These are phyloP conservation scores for Nemania abortiva DNA, from an alignment of 2,329 filamentous ascomycete species.

Conservation along the genomic window DNA sequence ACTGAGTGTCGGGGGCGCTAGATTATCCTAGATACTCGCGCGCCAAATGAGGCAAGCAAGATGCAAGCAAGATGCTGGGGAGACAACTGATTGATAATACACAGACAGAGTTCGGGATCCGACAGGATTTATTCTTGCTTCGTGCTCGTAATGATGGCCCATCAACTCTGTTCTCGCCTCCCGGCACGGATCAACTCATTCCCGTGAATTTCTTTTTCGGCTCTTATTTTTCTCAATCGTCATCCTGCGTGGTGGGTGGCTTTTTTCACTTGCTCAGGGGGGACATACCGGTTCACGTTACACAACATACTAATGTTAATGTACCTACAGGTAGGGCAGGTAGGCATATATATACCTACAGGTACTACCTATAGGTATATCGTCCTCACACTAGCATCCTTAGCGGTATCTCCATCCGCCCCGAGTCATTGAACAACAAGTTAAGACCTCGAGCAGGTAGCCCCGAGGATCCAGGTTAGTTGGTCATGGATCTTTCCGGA, in stretches of 20 bases:
- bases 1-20: not conserved
- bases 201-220: slow-evolving; percentile 26
- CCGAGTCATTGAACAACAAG: no score
- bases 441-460: no score
- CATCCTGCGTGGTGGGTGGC: slow-evolving; percentile 23
- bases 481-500: no score
- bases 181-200: slow-evolving; percentile 32
- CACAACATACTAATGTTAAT: no score
- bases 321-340: no score
- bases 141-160: not conserved
- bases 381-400: not conserved
- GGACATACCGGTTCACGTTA: no score
- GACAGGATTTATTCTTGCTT: slow-evolving; percentile 22
- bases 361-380: not conserved
- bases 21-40: no score
- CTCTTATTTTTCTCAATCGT: slow-evolving; percentile 8
- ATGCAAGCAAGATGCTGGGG: slow-evolving; percentile 4
- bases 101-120: slow-evolving; percentile 13
- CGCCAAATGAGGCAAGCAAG: no score
- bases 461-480: no score
- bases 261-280: slow-evolving; percentile 13
- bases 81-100: slow-evolving; percentile 6
- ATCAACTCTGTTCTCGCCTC: slow-evolving; percentile 12
- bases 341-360: no score
- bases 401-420: not conserved